Conservation (phyloP, 2,329 filamentous ascomycete genomes). For the Rhynchosporium secalis region DNA sequence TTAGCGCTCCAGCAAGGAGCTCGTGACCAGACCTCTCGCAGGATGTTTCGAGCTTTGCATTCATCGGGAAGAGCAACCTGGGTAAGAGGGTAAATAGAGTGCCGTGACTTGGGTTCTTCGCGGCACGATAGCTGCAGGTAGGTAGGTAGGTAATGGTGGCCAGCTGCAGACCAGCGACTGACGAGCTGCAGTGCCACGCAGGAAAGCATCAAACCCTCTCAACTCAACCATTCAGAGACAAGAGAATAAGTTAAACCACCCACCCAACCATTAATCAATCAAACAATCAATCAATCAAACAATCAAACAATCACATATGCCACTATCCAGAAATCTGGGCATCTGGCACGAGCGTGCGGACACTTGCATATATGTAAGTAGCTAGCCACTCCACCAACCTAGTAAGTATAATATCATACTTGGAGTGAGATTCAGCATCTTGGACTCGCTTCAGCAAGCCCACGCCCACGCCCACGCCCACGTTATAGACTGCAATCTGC, state of each 20-base stretch:
- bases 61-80: neutral
- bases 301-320: neutral
- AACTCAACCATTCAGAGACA: neutral
- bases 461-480: constrained; percentile 7
- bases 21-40: constrained; percentile 30
- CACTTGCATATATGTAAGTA: constrained; percentile 9
- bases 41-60: constrained; percentile 8
- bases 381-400: constrained; percentile 12
- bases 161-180: constrained; percentile 18
- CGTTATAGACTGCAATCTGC: constrained; percentile 8
- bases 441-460: constrained; percentile 14
- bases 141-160: neutral
- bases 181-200: constrained; percentile 23
- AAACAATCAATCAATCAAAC: neutral
- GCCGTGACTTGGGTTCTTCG: constrained; percentile 18
- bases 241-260: neutral
- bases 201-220: neutral
- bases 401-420: neutral
- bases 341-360: constrained; percentile 22
- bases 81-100: constrained; percentile 5
- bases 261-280: neutral
- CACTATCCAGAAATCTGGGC: constrained; percentile 17
- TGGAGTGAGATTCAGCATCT: neutral
- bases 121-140: constrained; percentile 11
- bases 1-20: constrained; percentile 29